Evolutionary conservation across 1,284 basidiomycete species (phyloP).

Genomic region (Wolfiporia cocos): DNA sequence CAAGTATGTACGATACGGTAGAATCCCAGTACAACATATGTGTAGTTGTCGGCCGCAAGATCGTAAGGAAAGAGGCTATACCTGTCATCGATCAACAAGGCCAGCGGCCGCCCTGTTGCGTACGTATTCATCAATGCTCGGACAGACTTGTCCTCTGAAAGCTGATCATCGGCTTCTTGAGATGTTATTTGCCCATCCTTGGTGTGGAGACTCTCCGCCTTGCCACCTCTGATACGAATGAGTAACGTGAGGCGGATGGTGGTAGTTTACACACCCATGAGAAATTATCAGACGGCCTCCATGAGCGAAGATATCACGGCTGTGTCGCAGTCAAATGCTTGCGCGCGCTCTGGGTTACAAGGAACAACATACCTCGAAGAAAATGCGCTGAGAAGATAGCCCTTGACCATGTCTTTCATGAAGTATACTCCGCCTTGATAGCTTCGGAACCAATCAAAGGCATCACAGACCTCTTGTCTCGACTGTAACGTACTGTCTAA

Average conservation of each 20-base stretch:
- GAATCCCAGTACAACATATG: conserved; percentile 68
- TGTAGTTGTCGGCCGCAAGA: conserved; percentile 40
- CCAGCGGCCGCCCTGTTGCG: conserved; percentile 45
- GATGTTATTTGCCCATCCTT: conserved; percentile 31
- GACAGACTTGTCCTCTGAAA: conserved; percentile 61
- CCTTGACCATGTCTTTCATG: conserved; percentile 52
- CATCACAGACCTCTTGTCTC: conserved; percentile 76
- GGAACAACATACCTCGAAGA: conserved; percentile 44
- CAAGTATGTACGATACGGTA: conserved; percentile 67
- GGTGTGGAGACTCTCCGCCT: conserved; percentile 46
- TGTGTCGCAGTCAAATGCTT: conserved; percentile 20
- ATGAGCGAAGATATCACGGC: conserved; percentile 61
- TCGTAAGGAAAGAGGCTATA: conserved; percentile 69
- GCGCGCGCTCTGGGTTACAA: not conserved
- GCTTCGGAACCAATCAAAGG: conserved; percentile 65
- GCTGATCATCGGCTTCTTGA: conserved; percentile 51
- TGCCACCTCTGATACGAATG: conserved; percentile 50
- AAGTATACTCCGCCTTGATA: conserved; percentile 77
- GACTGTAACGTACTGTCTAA: conserved; percentile 52
- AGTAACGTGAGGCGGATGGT: conserved; percentile 1
- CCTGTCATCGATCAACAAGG: conserved; percentile 64
- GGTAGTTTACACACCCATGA: conserved; percentile 51
- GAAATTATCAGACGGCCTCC: conserved; percentile 68
- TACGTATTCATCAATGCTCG: conserved; percentile 57
- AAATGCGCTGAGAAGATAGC: conserved; percentile 68